Evolutionary conservation across 1,284 basidiomycete species (phyloP), one percentile per base, ranked within the genome.

Genomic region (Naganishia liquefaciens): DNA sequence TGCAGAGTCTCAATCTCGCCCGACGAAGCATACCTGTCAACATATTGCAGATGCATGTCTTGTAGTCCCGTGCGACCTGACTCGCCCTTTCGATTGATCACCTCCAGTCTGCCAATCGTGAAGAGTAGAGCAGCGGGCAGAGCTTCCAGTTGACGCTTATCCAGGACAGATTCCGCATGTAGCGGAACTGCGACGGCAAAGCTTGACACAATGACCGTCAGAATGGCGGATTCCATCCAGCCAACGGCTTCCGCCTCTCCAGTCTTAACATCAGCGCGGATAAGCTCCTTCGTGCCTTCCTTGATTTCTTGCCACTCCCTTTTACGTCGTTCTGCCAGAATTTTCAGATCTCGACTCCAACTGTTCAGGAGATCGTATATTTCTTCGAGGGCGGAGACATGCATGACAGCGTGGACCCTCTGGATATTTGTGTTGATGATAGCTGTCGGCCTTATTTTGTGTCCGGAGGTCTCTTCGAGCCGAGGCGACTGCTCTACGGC

Each of bases 401-500:
- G 91, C 88, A 94, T 88, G 52, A 94, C 89, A 0, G 92, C 91
- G 74, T 95, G 91, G 6, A 91, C 86, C 74, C 88, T 89, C 6
- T 84, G 85, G 27, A 93, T 77, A 1, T 79, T 76, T 33, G 93
- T 68, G 47, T 85, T 81, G 19, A 82, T 68, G 46, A 70, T 65
- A 25, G 76, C 52, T 21, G 55, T 68, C 10, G 72, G 66, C 49
- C 64, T 53, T 23, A 46, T 63, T 27, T 55, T 49, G 15, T 70
- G 68, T 13, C 69, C 68, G 37, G 13, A 11, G 44, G 58, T 57
- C 44, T 67, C 46, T 54, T 64, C 27, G 33, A 68, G 64, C n/a
- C 65, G 62, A 0, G 79, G 76, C 9, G 65, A 67, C 64, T 81
- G 79, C 40, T 78, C 69, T 10, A 77, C 75, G 6, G 74, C 69